These are phyloP conservation scores for Talaromyces piceae DNA, from an alignment of 2,329 filamentous ascomycete genomes.

Conservation along the genomic window DNA sequence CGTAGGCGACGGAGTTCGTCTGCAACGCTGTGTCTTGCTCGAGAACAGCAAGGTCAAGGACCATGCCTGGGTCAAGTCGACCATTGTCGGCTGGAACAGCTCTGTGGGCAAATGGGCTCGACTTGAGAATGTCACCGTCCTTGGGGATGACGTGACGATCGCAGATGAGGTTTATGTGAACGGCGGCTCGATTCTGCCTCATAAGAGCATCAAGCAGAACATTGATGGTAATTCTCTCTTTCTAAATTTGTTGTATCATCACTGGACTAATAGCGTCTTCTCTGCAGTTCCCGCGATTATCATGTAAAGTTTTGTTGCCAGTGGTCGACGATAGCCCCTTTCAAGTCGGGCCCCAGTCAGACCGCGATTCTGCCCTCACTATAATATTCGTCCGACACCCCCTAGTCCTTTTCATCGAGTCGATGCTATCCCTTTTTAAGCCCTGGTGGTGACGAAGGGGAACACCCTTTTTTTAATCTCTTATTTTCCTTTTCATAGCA, in stretches of 20 bases:
- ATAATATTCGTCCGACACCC: background rate
- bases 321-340: slow-evolving; percentile 1
- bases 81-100: slow-evolving; percentile 98
- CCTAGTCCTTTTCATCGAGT: background rate
- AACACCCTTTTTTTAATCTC: background rate
- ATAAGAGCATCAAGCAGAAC: slow-evolving; percentile 99
- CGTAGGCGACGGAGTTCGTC: slow-evolving; percentile 84
- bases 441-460: slow-evolving; percentile 10
- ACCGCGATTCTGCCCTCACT: background rate
- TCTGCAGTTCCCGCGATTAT: slow-evolving; percentile 40
- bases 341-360: background rate
- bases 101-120: slow-evolving; percentile 91
- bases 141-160: slow-evolving; percentile 95
- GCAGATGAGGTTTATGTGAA: slow-evolving; percentile 99
- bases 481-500: background rate
- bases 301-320: slow-evolving; percentile 30
- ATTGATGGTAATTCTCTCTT: slow-evolving; percentile 60
- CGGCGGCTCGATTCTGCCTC: slow-evolving; percentile 85
- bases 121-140: slow-evolving; percentile 94
- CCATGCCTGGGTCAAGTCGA: slow-evolving; percentile 97
- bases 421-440: slow-evolving; percentile 4
- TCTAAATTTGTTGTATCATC: background rate
- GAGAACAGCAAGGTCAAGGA: slow-evolving; percentile 93
- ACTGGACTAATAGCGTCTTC: background rate
- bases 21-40: slow-evolving; percentile 88